Conservation (phyloP, 208 protist genomes). For the Giardia duodenalis region DNA sequence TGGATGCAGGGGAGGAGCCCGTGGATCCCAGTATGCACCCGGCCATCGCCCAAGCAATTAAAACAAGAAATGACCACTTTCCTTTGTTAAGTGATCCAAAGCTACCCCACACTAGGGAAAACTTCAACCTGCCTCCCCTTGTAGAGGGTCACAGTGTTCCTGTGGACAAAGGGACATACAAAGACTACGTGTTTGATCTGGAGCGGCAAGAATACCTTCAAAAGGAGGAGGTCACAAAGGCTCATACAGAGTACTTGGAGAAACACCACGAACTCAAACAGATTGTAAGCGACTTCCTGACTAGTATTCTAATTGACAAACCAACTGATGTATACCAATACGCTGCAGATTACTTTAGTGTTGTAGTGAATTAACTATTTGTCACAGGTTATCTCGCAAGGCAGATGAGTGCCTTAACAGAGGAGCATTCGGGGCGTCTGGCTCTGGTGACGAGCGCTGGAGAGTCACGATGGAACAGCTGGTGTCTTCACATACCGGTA, state of each 20-base stretch:
- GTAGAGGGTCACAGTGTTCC: neutral
- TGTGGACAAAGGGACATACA: neutral
- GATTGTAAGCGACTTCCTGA: slow-evolving; percentile 3
- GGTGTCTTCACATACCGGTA: no score
- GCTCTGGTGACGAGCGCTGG: no score
- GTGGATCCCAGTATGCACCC: no score
- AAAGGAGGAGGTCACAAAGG: neutral
- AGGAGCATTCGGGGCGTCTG: no score
- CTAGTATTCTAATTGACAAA: slow-evolving; percentile 6
- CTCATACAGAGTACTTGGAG: slow-evolving; percentile 21
- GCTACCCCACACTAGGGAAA: slow-evolving; percentile 10
- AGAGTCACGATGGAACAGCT: no score
- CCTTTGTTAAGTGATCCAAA: neutral
- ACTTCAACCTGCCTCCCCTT: neutral
- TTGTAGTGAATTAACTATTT: no score
- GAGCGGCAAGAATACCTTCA: neutral
- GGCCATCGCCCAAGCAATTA: neutral
- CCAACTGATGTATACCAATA: slow-evolving; percentile 10
- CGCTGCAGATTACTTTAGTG: neutral
- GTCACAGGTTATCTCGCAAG: no score
- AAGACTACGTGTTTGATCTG: slow-evolving; percentile 24
- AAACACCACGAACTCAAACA: slow-evolving; percentile 3
- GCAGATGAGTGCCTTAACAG: no score
- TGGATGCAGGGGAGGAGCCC: no score
- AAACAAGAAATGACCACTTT: neutral